Evolutionary conservation across 2,329 filamentous ascomycete genomes (phyloP).

Genomic region (Sclerotinia borealis): DNA sequence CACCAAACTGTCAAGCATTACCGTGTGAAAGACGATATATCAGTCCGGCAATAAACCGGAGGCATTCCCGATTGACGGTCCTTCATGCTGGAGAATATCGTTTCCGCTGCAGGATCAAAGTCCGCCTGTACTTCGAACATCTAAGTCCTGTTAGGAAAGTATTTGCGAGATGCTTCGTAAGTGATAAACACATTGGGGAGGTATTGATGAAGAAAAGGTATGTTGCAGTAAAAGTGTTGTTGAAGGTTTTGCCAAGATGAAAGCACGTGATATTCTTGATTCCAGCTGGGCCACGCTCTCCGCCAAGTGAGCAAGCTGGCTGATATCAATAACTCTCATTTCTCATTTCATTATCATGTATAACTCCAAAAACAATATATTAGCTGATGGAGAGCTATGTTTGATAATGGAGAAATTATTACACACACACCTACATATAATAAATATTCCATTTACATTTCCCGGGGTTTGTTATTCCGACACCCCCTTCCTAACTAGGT

Average conservation of each 20-base stretch:
- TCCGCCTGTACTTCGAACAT: neutral
- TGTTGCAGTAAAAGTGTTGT: neutral
- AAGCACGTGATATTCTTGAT: neutral
- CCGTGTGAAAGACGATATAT: neutral
- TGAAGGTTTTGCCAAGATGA: too few relatives aligned
- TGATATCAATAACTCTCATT: too few relatives aligned
- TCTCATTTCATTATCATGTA: too few relatives aligned
- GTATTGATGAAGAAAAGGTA: neutral
- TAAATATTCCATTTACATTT: too few relatives aligned
- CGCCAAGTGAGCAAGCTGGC: too few relatives aligned
- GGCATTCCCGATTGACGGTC: neutral
- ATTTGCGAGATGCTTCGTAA: neutral
- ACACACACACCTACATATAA: too few relatives aligned
- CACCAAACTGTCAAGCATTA: neutral
- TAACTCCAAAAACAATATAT: too few relatives aligned
- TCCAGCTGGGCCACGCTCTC: too few relatives aligned
- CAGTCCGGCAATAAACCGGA: neutral
- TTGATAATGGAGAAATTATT: too few relatives aligned
- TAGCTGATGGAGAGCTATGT: too few relatives aligned
- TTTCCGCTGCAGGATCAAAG: neutral
- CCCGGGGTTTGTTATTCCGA: neutral
- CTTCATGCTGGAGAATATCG: neutral
- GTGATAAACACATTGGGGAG: neutral
- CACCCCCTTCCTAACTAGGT: too few relatives aligned
- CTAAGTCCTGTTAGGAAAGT: neutral